Base-by-base conservation (phyloP, 768 basidiomycete genomes). In the Leccinum variicolor region DNA sequence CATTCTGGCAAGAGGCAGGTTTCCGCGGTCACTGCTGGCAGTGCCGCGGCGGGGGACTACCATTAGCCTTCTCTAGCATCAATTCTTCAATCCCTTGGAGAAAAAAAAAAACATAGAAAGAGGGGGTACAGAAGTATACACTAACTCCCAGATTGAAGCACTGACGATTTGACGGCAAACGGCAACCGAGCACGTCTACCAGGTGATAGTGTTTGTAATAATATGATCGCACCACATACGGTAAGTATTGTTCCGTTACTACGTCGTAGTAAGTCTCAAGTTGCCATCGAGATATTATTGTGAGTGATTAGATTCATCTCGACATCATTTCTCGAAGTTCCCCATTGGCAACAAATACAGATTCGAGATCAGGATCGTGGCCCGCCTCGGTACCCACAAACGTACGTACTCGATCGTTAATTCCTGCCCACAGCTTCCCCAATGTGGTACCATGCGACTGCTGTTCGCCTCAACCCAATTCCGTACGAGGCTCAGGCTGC, bases 401-500 rank as follows among this genome's bases (percentile, higher is more conserved):
- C 11, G 29, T 26, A 36, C 48, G 34, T 34, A 33, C 6, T 46
- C 14, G 47, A 28, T 15, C n/a, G 25, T 13, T 10, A 29, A 29
- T 29, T 28, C 2, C 28, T 28, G 28, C 9, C 28, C 28, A 29
- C 29, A 29, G 29, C 29, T 4, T 29, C 10, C 28, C 29, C 10
- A 29, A 11, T 29, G 29, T 8, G 29, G 11, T 29, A 29, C 29
- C 29, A 29, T 29, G 29, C 29, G 29, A 29, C 29, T 11, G 29
- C 83, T 3, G 65, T 83, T 5, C 76, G 79, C 43, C 62, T 81
- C 33, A 56, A 68, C 4, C 75, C 78, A 34, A 48, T 70, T 23
- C 64, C 64, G 9, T 49, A 43, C 26, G 59, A 66, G 46, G 47
- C 39, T 3, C 26, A 28, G 1, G 55, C 63, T 9, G 13, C 51